Base-by-base conservation (phyloP, 1,284 basidiomycete species). In the Austroboletus niveus region DNA sequence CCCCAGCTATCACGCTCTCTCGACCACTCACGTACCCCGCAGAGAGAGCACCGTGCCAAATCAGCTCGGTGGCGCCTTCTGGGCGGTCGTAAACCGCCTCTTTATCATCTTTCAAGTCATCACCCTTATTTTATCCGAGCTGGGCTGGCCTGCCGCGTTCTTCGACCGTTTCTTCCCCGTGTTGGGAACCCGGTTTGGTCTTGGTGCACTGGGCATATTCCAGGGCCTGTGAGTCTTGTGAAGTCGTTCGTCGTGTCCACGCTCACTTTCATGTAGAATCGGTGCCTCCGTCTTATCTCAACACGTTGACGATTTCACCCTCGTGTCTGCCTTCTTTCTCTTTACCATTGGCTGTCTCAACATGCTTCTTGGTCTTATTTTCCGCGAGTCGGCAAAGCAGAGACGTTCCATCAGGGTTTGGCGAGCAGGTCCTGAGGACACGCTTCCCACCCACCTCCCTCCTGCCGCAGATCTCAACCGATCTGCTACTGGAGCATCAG, bases 61-160 rank as follows among this genome's bases (percentile, higher is more conserved):
- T 66, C 92, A 95, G 66, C 77, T 89, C 24, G 92, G 89, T 10
- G 92, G 93, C 42, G 79, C 84, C 30, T 94, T 95, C 73, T 94
- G 91, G 88, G 87, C 90, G 14, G 83, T 94, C 51, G 73, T 94
- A 52, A 89, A 90, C 67, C 79, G 88, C 56, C 76, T 94, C 43
- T 79, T 94, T 68, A 90, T 94, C 69, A 80, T 94, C 55, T 84
- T 87, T 70, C 87, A 92, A 72, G 81, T 84, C 58, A 68, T 92
- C 60, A 77, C 92, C 48, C 82, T 95, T 57, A 72, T 92, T 55
- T 69, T 93, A 52, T 88, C 92, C 45, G 92, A 95, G 70, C 55
- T 92, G 56, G 83, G 86, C 57, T 88, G 87, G 80, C 90, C 89
- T 20, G 72, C 79, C 24, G 64, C 74, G 34, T 86, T 94, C 73